These are phyloP conservation scores for Coniochaeta sp. DNA, from an alignment of 2,329 filamentous ascomycete species.

Conservation along the genomic window DNA sequence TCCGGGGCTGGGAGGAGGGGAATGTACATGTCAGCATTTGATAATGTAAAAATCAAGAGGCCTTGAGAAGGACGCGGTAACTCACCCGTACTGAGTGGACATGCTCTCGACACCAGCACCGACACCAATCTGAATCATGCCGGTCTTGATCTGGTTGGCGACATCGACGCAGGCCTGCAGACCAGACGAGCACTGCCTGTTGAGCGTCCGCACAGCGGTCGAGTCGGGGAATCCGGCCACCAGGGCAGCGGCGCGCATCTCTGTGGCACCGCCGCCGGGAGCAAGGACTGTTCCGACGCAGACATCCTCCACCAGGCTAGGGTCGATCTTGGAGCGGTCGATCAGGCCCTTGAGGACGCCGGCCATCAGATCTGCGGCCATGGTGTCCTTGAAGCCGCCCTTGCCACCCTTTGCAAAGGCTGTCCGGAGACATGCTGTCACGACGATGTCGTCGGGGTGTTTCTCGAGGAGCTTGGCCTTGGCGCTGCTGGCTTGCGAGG, in stretches of 20 bases:
- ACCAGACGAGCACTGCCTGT: slow-evolving; percentile 90
- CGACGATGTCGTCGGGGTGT: slow-evolving; percentile 70
- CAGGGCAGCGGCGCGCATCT: slow-evolving; percentile 88
- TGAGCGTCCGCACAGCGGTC: slow-evolving; percentile 79
- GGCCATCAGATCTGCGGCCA: slow-evolving; percentile 75
- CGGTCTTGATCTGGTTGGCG: slow-evolving; percentile 81
- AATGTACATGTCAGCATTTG: background rate
- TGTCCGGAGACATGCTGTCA: slow-evolving; percentile 86
- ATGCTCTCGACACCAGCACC: slow-evolving; percentile 97
- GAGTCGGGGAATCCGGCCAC: slow-evolving; percentile 85
- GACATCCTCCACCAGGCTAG: slow-evolving; percentile 81
- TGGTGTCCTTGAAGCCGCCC: slow-evolving; percentile 92
- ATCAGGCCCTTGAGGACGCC: slow-evolving; percentile 78
- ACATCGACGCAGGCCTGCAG: slow-evolving; percentile 90
- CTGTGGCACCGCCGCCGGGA: slow-evolving; percentile 89
- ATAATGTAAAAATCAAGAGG: background rate
- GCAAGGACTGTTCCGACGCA: slow-evolving; percentile 86
- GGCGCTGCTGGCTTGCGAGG: slow-evolving; percentile 35
- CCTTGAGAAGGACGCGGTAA: slow-evolving; percentile 7
- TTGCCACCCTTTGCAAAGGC: slow-evolving; percentile 89
- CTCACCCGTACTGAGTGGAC: slow-evolving; percentile 82
- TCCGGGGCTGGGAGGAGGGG: slow-evolving; percentile 45
- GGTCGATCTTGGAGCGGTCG: slow-evolving; percentile 81
- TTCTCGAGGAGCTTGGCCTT: slow-evolving; percentile 55
- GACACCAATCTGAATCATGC: slow-evolving; percentile 93